A percentile compares a stretch with the other conserved stretches of the same genome.
phyloP scores from a whole-genome alignment of 2,329 filamentous ascomycete genomes.

The Microcyclosporella mali region DNA sequence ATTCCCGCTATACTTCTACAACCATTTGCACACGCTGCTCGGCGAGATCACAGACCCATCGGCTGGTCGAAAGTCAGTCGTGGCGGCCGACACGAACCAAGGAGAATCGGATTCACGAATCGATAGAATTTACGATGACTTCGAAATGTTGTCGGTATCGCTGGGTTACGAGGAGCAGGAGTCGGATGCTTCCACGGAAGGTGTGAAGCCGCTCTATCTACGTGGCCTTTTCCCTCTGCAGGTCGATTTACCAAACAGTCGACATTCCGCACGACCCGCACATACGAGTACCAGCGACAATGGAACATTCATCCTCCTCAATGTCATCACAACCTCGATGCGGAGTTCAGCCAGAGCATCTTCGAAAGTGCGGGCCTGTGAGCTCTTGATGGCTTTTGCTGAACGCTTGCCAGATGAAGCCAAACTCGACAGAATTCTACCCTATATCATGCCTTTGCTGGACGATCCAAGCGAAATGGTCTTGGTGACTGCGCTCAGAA shows the following conservation, averaged over 20 bases:
- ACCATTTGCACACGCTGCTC: conserved; percentile 96
- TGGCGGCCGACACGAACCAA: conserved; percentile 62
- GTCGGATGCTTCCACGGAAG: conserved; percentile 23
- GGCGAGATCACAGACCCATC: conserved; percentile 87
- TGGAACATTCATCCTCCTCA: conserved; percentile 86
- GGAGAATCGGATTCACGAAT: conserved; percentile 91
- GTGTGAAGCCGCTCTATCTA: conserved; percentile 38
- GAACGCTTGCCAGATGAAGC: conserved; percentile 91
- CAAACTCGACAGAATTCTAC: conserved; percentile 86
- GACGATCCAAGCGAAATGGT: conserved; percentile 79
- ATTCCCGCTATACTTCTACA: conserved; percentile 96
- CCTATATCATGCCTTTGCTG: conserved; percentile 78
- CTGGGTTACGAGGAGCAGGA: conserved; percentile 63
- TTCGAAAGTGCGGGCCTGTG: conserved; percentile 82
- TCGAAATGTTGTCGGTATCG: conserved; percentile 96
- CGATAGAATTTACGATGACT: conserved; percentile 85
- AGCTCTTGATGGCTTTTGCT: conserved; percentile 84
- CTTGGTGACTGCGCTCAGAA: conserved; percentile 75
- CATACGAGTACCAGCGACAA: conserved; percentile 66
- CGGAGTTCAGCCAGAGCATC: conserved; percentile 82
- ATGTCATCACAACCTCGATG: conserved; percentile 79
- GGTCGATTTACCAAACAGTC: conserved; percentile 79
- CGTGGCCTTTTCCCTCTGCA: conserved; percentile 68
- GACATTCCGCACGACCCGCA: conserved; percentile 59
- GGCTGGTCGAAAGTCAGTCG: conserved; percentile 66